Conservation (phyloP, 140 eudicot species). For the Oenanthe javanica region DNA sequence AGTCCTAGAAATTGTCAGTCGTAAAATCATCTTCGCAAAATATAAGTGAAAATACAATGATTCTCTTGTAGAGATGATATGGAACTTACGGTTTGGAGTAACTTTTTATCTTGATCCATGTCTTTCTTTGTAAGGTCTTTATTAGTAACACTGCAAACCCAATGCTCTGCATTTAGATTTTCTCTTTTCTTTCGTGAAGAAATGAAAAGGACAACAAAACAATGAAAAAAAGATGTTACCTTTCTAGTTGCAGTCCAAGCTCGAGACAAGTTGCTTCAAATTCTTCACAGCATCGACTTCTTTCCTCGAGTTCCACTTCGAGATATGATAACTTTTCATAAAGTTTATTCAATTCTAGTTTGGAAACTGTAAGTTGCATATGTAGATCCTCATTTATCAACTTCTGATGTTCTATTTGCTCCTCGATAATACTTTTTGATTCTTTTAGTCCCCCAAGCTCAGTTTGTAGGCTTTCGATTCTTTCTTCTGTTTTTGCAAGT, state of each 20-base stretch:
- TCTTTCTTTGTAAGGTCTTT: conserved; percentile 29
- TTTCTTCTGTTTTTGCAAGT: conserved; percentile 29
- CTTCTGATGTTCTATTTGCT: conserved; percentile 59
- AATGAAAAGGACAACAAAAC: not conserved
- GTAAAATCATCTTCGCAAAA: not conserved
- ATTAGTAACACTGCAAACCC: conserved; percentile 29
- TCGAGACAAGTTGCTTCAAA: conserved; percentile 73
- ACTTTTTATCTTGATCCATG: conserved; percentile 31
- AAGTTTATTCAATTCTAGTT: conserved; percentile 38
- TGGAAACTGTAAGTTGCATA: conserved; percentile 57
- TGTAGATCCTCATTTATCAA: conserved; percentile 62
- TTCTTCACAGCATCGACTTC: conserved; percentile 45
- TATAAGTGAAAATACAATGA: not conserved
- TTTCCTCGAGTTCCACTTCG: conserved; percentile 75
- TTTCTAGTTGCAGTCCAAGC: conserved; percentile 74
- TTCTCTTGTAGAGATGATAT: not conserved
- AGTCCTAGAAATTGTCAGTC: conserved; percentile 40
- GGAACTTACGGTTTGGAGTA: conserved; percentile 45
- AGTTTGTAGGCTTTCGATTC: conserved; percentile 20
- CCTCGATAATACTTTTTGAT: conserved; percentile 45
- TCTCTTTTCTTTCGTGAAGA: not conserved
- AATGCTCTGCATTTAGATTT: conserved; percentile 10
- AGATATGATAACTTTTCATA: conserved; percentile 48
- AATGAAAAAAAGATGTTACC: conserved; percentile 25
- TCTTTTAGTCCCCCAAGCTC: conserved; percentile 49